Base-by-base conservation (phyloP, 352 stramenopile genomes). In the Globisporangium orthogonon region DNA sequence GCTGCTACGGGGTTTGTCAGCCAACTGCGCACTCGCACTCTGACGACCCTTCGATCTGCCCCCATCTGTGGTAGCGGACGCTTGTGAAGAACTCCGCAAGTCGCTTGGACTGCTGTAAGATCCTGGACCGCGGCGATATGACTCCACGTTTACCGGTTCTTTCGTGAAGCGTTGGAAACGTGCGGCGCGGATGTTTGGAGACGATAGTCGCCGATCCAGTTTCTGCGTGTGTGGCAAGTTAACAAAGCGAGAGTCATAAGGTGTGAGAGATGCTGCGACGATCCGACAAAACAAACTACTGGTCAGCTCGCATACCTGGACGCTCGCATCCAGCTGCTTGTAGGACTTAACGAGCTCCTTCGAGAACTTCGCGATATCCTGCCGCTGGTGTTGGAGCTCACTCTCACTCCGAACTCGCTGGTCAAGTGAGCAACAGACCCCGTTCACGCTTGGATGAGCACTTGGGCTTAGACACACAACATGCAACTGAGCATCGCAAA, bases 311-410 rank as follows among this genome's bases (percentile, higher is more conserved):
- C 53, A 0, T 49, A 81, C 72, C 67, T 77, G 62, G 18, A 75
- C 60, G 15, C 63, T 75, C 2, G 45, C 61, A 45, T 69, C 58
- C 4, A 86, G 54, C 46, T 86, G 44, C 7, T 66, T 55, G 50
- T 86, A 86, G 10, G 74, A 86, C 50, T 73, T 81, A 28, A 63
- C 73, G 33, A 86, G 63, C 41, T 86, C 75, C 33, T 79, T 83
- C 0, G 77, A 86, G 30, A 81, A 66, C 23, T 57, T 18, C 7
- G 58, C 62, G 35, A 56, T 50, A 39, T 74, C 56, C 41, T 65
- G 64, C 14, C 60, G 56, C 52, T 67, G 70, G 13, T 62, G 57
- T 33, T 74, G 60, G 28, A 80, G 30, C 49, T 67, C 63, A 55
- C 64, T 73, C 30, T 78, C 69, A 39, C 71, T 80, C 5, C 66